Percentiles rank a stretch among this genome's conserved stretches.
Conservation (phyloP, 805 yeast species). For the Yarrowia phangngaensis region DNA sequence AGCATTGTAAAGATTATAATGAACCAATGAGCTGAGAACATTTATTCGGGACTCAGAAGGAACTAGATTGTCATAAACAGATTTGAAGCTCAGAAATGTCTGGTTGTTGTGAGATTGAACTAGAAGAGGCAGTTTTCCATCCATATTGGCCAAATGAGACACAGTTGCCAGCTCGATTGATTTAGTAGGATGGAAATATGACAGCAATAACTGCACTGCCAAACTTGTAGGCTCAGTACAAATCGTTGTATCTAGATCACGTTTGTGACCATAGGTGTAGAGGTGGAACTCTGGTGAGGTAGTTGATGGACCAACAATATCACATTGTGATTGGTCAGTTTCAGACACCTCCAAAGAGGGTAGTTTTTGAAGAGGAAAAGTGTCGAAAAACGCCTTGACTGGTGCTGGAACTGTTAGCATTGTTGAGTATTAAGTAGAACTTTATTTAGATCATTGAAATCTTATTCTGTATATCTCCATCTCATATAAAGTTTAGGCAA, state of each 20-base stretch:
- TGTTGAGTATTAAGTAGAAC: too few relatives aligned
- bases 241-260: slow-evolving; percentile 29
- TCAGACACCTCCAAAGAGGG: slow-evolving; percentile 28
- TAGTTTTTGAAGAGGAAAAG: slow-evolving; percentile 36
- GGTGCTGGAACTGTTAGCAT: slow-evolving; percentile 36
- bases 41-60: slow-evolving; percentile 5
- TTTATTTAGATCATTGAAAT: too few relatives aligned
- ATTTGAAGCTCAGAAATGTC: slow-evolving; percentile 12
- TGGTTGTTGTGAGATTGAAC: slow-evolving; percentile 7
- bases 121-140: slow-evolving; percentile 29
- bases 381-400: slow-evolving; percentile 36
- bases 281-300: slow-evolving; percentile 7
- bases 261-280: slow-evolving; percentile 32
- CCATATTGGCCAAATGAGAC: slow-evolving; percentile 26
- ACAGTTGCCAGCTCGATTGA: slow-evolving; percentile 8
- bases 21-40: slow-evolving; percentile 26
- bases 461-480: too few relatives aligned
- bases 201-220: slow-evolving; percentile 31
- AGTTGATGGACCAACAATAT: slow-evolving; percentile 16
- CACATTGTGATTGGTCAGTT: background rate
- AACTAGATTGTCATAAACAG: slow-evolving; percentile 20
- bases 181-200: background rate
- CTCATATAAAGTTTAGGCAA: too few relatives aligned
- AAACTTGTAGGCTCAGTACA: slow-evolving; percentile 39
- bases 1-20: slow-evolving; percentile 29